A percentile compares a stretch with the other conserved stretches of the same genome.
These are phyloP conservation scores for Penicillium egyptiacum DNA, from an alignment of 495 filamentous ascomycete species.

Conservation along the genomic window DNA sequence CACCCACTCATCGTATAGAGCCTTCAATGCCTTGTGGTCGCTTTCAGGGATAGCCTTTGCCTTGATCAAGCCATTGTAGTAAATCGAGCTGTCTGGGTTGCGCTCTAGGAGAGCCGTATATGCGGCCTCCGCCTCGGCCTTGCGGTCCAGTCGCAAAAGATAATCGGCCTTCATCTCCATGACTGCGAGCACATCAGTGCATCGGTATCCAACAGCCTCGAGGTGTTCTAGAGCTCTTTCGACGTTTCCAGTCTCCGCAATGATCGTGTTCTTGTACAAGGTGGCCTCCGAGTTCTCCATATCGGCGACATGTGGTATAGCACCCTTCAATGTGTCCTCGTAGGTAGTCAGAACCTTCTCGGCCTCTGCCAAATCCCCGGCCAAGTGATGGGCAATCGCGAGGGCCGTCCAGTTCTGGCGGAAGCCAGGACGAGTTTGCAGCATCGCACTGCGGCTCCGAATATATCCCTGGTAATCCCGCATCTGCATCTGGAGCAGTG, in stretches of 20 bases:
- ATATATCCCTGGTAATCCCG: slow-evolving; percentile 93
- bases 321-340: slow-evolving; percentile 82
- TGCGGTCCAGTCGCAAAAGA: slow-evolving; percentile 71
- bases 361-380: slow-evolving; percentile 77
- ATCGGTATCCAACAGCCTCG: slow-evolving; percentile 69
- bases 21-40: slow-evolving; percentile 63
- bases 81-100: slow-evolving; percentile 82
- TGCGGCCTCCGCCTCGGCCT: slow-evolving; percentile 77
- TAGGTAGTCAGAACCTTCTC: slow-evolving; percentile 89
- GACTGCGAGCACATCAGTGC: slow-evolving; percentile 81
- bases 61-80: slow-evolving; percentile 76
- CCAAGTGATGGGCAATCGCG: slow-evolving; percentile 87
- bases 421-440: slow-evolving; percentile 73
- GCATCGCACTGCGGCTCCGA: slow-evolving; percentile 77
- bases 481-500: slow-evolving; percentile 93
- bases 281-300: slow-evolving; percentile 93
- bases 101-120: slow-evolving; percentile 79
- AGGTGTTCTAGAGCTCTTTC: slow-evolving; percentile 85
- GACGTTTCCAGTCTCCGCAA: slow-evolving; percentile 79
- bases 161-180: slow-evolving; percentile 89
- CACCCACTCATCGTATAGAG: slow-evolving; percentile 78
- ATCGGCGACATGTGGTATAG: slow-evolving; percentile 68
- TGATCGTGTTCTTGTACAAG: slow-evolving; percentile 93
- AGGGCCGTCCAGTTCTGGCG: slow-evolving; percentile 95
- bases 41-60: slow-evolving; percentile 61